Evolutionary conservation across 2,329 filamentous ascomycete genomes (phyloP), one percentile per base, ranked within the genome.

Genomic region (Akanthomyces muscarius): DNA sequence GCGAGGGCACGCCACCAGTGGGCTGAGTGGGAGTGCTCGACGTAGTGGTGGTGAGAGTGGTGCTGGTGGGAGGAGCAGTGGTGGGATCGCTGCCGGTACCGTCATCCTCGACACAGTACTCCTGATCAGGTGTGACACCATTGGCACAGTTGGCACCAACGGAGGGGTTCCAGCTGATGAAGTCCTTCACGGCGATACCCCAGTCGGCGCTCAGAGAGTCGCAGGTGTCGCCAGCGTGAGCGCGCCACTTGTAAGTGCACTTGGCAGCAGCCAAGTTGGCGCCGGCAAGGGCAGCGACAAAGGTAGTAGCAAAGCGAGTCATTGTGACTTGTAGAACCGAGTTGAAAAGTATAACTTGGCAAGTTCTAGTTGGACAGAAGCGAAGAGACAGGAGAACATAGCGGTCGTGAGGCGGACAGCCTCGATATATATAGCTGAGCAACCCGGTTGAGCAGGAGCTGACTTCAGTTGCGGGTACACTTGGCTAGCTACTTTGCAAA

Each of bases 161-260:
- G 45, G 67, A 66, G 4, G 71, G 71, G 64, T 71, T 72, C 65
- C 70, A 63, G 7, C 62, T 60, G 61, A 67, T 63, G 28, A 73
- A 69, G 5, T 65, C 64, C 14, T 65, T 61, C 36, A 67, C 63
- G 7, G 62, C 62, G 36, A 70, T 18, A 14, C 66, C 69, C 70
- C 70, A 72, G 65, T 56, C 63, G 21, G 58, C 54, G 30, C 65
- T 63, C 54, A 73, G 68, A 54, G 66, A 66, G n/a, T 64, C 63
- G 61, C 71, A 73, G 23, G 71, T 71, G 64, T 70, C 71, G 21
- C 69, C 70, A 7, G 25, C 44, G 21, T 50, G 28, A n/a, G 63
- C 63, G 50, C 45, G 44, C 63, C 63, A 64, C 38, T 41, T 56
- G 57, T 45, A 64, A 38, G 52, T 52, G 63, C 63, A 64, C 23